Evolutionary conservation across 1,139 yeast species (phyloP).

Genomic region (Yamadazyma spencermartinsiae): DNA sequence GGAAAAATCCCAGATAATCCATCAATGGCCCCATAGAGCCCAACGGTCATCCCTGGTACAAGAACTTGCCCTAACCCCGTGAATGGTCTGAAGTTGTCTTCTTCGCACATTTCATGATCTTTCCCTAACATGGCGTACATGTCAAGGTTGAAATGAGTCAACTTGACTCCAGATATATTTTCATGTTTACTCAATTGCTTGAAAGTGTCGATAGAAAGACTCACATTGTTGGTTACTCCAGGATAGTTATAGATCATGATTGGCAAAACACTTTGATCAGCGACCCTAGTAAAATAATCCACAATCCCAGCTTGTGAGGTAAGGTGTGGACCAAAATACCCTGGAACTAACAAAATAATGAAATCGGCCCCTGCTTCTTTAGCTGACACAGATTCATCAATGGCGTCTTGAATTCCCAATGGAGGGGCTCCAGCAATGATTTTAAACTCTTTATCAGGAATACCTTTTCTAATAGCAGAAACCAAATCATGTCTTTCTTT

Average conservation of each 20-base stretch:
- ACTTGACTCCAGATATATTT: conserved; percentile 39
- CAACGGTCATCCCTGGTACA: conserved; percentile 45
- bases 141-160: conserved; percentile 42
- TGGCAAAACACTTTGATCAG: conserved; percentile 33
- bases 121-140: conserved; percentile 39
- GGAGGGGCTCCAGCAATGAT: conserved; percentile 40
- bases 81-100: conserved; percentile 39
- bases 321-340: conserved; percentile 35
- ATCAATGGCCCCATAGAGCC: conserved; percentile 46
- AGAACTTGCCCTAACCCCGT: conserved; percentile 52
- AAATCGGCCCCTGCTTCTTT: conserved; percentile 37
- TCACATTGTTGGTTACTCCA: conserved; percentile 39
- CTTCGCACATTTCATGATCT: conserved; percentile 26
- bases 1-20: conserved; percentile 46
- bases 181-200: conserved; percentile 30
- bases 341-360: conserved; percentile 32
- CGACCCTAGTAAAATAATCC: conserved; percentile 32
- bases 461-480: conserved; percentile 19
- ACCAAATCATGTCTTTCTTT: conserved; percentile 33
- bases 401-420: conserved; percentile 27
- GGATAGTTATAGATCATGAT: conserved; percentile 39
- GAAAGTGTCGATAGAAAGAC: conserved; percentile 35
- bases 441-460: conserved; percentile 29
- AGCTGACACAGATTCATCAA: conserved; percentile 28
- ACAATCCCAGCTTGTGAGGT: conserved; percentile 35